A percentile compares a stretch with the other conserved stretches of the same genome.
Evolutionary conservation across 352 stramenopile genomes (phyloP).

Genomic region (Phytophthora meadii): DNA sequence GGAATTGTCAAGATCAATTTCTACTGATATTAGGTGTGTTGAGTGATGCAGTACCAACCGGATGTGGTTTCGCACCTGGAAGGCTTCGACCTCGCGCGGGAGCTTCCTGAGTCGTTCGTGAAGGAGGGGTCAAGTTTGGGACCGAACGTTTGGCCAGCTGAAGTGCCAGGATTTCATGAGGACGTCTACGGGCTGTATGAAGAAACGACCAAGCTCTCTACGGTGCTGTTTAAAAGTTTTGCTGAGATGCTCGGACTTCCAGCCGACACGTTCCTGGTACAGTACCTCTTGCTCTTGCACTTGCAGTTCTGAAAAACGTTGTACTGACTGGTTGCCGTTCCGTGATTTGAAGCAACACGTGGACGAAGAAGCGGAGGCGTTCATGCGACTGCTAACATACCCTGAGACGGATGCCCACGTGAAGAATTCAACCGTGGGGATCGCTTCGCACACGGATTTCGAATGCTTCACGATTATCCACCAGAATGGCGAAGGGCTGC

Average conservation of each 20-base stretch:
- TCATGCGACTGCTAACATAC: conserved; percentile 84
- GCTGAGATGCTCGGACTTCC: conserved; percentile 80
- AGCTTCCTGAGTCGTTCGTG: conserved; percentile 61
- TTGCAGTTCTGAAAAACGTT: conserved; percentile 6
- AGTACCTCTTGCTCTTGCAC: not conserved
- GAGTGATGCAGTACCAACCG: conserved; percentile 64
- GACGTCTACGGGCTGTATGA: conserved; percentile 83
- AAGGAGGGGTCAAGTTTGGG: conserved; percentile 73
- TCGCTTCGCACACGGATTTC: conserved; percentile 86
- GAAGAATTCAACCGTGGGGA: conserved; percentile 77
- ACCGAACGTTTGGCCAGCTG: conserved; percentile 76
- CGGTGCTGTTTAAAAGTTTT: conserved; percentile 76
- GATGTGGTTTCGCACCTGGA: conserved; percentile 80
- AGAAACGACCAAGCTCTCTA: conserved; percentile 69
- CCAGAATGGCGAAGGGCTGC: conserved; percentile 77
- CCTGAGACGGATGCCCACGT: conserved; percentile 49
- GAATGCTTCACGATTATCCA: conserved; percentile 90
- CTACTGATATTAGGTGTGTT: not conserved
- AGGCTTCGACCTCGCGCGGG: conserved; percentile 75
- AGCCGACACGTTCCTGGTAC: conserved; percentile 67
- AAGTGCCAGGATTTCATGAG: conserved; percentile 65
- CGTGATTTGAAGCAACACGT: conserved; percentile 63
- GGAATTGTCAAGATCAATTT: not conserved
- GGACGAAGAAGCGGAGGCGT: conserved; percentile 72
- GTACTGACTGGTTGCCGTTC: conserved; percentile 18